phyloP scores from a whole-genome alignment of 805 yeast species.

The Candida xiaguanensis region DNA sequence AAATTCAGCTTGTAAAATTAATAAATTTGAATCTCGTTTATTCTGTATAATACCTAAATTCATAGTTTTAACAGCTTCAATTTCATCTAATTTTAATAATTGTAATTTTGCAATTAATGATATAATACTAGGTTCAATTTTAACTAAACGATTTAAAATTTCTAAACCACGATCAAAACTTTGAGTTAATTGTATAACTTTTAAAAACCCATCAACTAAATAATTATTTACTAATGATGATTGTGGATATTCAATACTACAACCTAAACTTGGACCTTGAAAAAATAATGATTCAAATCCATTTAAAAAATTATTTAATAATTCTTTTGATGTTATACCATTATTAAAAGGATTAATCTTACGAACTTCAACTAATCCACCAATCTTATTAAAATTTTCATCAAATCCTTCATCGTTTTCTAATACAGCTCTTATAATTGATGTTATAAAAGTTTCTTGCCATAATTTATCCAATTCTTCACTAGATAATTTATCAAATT shows the following conservation, averaged over 20 bases:
- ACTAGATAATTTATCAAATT: slow-evolving; percentile 40
- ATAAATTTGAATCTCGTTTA: slow-evolving; percentile 53
- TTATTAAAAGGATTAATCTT: slow-evolving; percentile 70
- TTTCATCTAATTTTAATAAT: slow-evolving; percentile 54
- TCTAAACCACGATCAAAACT: slow-evolving; percentile 58
- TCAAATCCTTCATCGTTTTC: slow-evolving; percentile 77
- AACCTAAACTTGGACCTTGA: slow-evolving; percentile 66
- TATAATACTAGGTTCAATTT: slow-evolving; percentile 53
- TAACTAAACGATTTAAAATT: slow-evolving; percentile 50
- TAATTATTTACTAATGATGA: slow-evolving; percentile 64
- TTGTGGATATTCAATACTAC: slow-evolving; percentile 61
- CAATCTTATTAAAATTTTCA: slow-evolving; percentile 49
- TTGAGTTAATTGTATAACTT: slow-evolving; percentile 62
- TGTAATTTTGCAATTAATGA: slow-evolving; percentile 53
- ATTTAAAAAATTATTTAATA: slow-evolving; percentile 46
- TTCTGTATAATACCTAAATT: slow-evolving; percentile 46
- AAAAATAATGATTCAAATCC: slow-evolving; percentile 66
- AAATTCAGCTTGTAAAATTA: slow-evolving; percentile 56
- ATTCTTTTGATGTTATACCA: slow-evolving; percentile 40
- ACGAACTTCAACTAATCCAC: slow-evolving; percentile 79
- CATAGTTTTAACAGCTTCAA: slow-evolving; percentile 51
- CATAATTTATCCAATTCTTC: slow-evolving; percentile 59
- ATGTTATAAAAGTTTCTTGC: slow-evolving; percentile 58
- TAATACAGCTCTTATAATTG: slow-evolving; percentile 70
- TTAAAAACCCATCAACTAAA: slow-evolving; percentile 71